Evolutionary conservation across 2,329 filamentous ascomycete genomes (phyloP).

Genomic region (Nemania sp.): DNA sequence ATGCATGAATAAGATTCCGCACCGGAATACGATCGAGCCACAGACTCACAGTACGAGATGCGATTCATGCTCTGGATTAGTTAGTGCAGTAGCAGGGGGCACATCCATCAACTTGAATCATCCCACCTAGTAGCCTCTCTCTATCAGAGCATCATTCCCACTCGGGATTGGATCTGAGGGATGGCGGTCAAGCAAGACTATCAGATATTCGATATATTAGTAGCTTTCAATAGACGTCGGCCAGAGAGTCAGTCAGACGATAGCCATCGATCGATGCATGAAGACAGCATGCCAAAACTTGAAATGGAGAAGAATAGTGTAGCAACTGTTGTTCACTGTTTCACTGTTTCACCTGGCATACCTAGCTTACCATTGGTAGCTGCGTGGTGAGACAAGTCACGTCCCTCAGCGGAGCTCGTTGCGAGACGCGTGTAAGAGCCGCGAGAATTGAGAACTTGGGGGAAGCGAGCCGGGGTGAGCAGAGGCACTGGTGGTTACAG

Average conservation of each 20-base stretch:
- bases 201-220: neutral
- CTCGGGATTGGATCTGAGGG: too few relatives aligned
- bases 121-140: too few relatives aligned
- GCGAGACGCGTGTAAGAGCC: slow-evolving; percentile 7
- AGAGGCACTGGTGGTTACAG: neutral
- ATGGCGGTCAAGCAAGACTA: neutral
- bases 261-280: neutral
- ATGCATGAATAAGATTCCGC: too few relatives aligned
- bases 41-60: too few relatives aligned
- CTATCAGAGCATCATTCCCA: too few relatives aligned
- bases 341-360: slow-evolving; percentile 14
- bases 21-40: too few relatives aligned
- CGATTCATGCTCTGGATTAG: too few relatives aligned
- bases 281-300: slow-evolving; percentile 3
- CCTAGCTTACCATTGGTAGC: too few relatives aligned
- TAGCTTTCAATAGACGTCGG: neutral
- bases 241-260: slow-evolving; percentile 2
- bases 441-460: neutral
- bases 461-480: neutral
- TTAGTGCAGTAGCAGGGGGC: too few relatives aligned
- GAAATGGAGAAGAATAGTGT: neutral
- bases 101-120: too few relatives aligned
- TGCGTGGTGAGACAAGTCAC: slow-evolving; percentile 24
- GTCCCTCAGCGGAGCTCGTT: slow-evolving; percentile 2
- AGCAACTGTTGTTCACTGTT: too few relatives aligned